phyloP scores from a whole-genome alignment of 148 eudicot genomes.

The Suaeda aralocaspica region DNA sequence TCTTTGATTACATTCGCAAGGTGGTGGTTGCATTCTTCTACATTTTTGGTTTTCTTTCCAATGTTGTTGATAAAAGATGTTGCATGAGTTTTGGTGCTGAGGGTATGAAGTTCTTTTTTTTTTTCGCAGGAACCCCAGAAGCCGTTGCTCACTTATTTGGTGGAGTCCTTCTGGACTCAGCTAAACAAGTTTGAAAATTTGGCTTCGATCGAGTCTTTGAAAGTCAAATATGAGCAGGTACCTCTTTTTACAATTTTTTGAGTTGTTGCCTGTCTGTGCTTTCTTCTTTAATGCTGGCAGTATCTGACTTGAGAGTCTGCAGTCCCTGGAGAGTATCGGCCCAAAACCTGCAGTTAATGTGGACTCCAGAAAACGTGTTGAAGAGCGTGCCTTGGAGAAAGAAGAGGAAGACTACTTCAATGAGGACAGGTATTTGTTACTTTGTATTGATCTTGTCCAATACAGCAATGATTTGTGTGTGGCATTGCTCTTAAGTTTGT shows the following conservation, averaged over 20 bases:
- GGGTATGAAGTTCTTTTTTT: constrained; percentile 14
- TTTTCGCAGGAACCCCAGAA: constrained; percentile 78
- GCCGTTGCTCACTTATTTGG: constrained; percentile 63
- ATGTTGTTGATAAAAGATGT: constrained; percentile 8
- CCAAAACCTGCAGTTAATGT: constrained; percentile 32
- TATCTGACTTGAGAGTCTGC: constrained; percentile 33
- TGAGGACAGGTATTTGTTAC: constrained; percentile 76
- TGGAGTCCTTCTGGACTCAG: constrained; percentile 81
- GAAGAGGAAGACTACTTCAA: constrained; percentile 98
- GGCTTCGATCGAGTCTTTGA: constrained; percentile 51
- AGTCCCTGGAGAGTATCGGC: constrained; percentile 68
- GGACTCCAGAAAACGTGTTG: constrained; percentile 70
- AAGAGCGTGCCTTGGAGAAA: constrained; percentile 90
- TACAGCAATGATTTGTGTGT: not conserved
- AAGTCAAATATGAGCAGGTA: constrained; percentile 96
- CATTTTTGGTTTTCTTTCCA: not conserved
- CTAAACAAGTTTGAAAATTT: constrained; percentile 62
- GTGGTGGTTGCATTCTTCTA: constrained; percentile 29
- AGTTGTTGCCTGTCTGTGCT: not conserved
- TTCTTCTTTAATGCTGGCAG: not conserved
- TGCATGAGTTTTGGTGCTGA: constrained; percentile 5
- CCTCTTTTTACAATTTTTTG: not conserved
- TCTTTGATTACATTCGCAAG: constrained; percentile 79
- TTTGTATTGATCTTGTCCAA: not conserved
- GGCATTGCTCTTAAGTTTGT: constrained; percentile 3